phyloP scores from a whole-genome alignment of 2,329 filamentous ascomycete species.

The Hypoxylon sp. region DNA sequence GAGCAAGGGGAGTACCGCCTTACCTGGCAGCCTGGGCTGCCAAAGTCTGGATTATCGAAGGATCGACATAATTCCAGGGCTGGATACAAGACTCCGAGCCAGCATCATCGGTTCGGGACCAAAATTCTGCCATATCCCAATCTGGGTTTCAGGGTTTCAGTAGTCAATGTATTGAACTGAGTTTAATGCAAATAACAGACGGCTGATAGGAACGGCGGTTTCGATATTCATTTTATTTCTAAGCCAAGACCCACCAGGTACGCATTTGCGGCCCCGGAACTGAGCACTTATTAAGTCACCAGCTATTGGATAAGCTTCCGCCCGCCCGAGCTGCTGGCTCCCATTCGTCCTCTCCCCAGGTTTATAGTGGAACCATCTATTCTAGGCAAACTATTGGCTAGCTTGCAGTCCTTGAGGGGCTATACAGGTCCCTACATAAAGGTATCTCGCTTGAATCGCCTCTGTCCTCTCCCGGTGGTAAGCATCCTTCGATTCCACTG shows the following conservation, averaged over 20 bases:
- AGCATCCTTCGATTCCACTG: constrained; percentile 32
- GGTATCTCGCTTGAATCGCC: constrained; percentile 9
- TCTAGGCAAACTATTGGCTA: constrained; percentile 26
- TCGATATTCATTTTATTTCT: constrained; percentile 27
- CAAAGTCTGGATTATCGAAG: constrained; percentile 13
- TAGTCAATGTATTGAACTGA: constrained; percentile 15
- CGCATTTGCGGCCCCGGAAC: constrained; percentile 17
- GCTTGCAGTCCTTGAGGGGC: constrained; percentile 14
- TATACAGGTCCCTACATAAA: constrained; percentile 23
- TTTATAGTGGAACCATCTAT: constrained; percentile 31
- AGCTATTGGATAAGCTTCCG: constrained; percentile 41
- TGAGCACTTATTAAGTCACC: constrained; percentile 16
- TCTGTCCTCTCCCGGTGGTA: constrained; percentile 21
- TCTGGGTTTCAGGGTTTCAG: constrained; percentile 4
- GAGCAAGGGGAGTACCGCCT: neutral
- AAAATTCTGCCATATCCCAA: constrained; percentile 18
- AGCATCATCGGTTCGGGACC: constrained; percentile 19
- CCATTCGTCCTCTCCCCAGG: constrained; percentile 44
- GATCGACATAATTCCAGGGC: constrained; percentile 19
- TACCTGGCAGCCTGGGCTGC: neutral
- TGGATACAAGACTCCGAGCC: constrained; percentile 10
- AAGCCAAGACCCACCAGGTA: constrained; percentile 30
- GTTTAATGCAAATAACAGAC: constrained; percentile 3
- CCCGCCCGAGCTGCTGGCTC: constrained; percentile 41
- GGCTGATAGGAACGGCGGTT: constrained; percentile 35